Evolutionary conservation across 805 yeast genomes (phyloP), one percentile per base, ranked within the genome.

Genomic region (Starmerella vitae): DNA sequence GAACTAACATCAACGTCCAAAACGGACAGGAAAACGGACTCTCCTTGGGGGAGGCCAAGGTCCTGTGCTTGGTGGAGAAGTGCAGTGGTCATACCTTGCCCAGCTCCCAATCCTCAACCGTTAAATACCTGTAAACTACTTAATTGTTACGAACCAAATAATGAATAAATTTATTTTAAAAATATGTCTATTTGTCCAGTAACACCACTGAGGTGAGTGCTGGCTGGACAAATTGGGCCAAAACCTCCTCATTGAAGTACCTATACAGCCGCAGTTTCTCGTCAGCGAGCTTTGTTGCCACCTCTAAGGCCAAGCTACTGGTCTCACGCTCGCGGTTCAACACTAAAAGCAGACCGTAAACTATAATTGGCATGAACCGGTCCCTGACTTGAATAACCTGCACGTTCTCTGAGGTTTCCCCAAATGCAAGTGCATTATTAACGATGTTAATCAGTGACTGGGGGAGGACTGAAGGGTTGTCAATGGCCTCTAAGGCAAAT

Each of bases 281-380:
- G 53, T 76, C 72, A 13, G 88, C 83, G 20, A 85, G 78, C 22
- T 71, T 51, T 29, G 59, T 57, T 41, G 76, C 61, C 46, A 74
- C 72, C 32, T 63, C 63, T n/a, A 57, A 51, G 14, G 17, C 21
- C 13, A 20, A 4, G 34, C 25, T 15, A 26, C 65, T 61, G 19
- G 57, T 42, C 9, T 43, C 36, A 35, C 60, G 56, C 7, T 74
- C 70, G 19, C 64, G 66, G 8, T 67, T 57, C 32, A 72, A 58
- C 10, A 78, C 68, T 34, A 70, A 71, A 48, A 80, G 72, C 36
- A 80, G 61, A 49, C 78, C 81, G 39, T 78, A 71, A 26, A 83
- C 66, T 39, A 84, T 57, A 46, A 69, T 70, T 13, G 96, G 94
- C 5, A 83, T 69, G 57, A 83, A 85, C 15, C 74, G 57, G 9